phyloP scores from a whole-genome alignment of 495 filamentous ascomycete species.

The Aspergillus baeticus region DNA sequence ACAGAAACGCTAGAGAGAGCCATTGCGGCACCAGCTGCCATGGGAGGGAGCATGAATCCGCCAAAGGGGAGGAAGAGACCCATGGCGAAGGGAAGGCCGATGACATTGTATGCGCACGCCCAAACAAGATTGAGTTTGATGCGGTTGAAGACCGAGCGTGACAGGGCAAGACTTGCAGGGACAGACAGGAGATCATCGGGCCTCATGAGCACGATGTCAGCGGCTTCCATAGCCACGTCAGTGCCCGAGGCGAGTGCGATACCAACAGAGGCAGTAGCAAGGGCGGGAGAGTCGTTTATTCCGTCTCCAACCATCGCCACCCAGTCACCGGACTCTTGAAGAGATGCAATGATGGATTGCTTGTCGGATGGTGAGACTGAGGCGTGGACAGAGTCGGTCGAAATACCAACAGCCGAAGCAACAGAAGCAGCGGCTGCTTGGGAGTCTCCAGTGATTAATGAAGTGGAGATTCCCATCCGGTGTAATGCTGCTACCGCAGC shows the following conservation, averaged over 20 bases:
- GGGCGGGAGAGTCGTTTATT: constrained; percentile 96
- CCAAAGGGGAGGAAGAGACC: constrained; percentile 86
- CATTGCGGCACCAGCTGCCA: constrained; percentile 96
- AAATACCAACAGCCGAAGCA: constrained; percentile 79
- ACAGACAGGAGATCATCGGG: constrained; percentile 89
- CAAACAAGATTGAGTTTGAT: constrained; percentile 93
- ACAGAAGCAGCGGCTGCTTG: constrained; percentile 77
- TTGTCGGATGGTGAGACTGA: constrained; percentile 86
- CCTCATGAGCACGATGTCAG: constrained; percentile 93
- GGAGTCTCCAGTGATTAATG: constrained; percentile 94
- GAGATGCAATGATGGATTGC: constrained; percentile 71
- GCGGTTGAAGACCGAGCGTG: constrained; percentile 80
- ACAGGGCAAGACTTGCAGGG: constrained; percentile 78
- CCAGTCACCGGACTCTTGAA: constrained; percentile 68
- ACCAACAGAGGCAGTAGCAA: constrained; percentile 88
- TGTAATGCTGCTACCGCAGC: constrained; percentile 81
- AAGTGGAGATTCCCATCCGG: constrained; percentile 78
- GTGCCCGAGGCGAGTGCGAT: constrained; percentile 92
- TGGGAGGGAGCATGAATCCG: constrained; percentile 83
- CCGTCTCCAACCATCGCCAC: constrained; percentile 99
- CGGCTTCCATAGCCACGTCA: constrained; percentile 97
- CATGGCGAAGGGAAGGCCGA: constrained; percentile 96
- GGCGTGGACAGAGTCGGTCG: constrained; percentile 69
- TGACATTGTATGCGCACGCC: constrained; percentile 89
- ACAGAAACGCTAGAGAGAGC: constrained; percentile 87